phyloP scores from a whole-genome alignment of 371 early-diverging fungal species.

The Mucor irregularis region DNA sequence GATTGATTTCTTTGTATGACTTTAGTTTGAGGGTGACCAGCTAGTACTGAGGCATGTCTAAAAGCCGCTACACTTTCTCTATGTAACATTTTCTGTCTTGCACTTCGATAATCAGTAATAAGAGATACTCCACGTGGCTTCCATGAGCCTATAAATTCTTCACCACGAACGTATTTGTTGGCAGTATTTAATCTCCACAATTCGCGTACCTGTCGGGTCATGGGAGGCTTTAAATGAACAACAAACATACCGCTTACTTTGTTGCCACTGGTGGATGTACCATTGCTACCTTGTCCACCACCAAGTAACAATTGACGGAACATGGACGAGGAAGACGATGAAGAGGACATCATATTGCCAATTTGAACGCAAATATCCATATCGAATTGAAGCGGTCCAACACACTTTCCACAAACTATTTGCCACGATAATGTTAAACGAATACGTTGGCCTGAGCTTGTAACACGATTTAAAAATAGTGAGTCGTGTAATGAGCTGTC shows the following conservation, averaged over 20 bases:
- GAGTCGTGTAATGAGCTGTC: slow-evolving; percentile 83
- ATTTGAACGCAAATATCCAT: slow-evolving; percentile 61
- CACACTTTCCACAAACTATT: slow-evolving; percentile 52
- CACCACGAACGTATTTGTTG: slow-evolving; percentile 84
- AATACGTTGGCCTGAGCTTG: slow-evolving; percentile 55
- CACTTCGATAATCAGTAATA: slow-evolving; percentile 58
- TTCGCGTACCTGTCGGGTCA: slow-evolving; percentile 56
- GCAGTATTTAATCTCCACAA: slow-evolving; percentile 76
- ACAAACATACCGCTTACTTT: slow-evolving; percentile 55
- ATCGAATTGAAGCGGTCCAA: slow-evolving; percentile 45
- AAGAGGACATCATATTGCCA: slow-evolving; percentile 12
- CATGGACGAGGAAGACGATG: slow-evolving; percentile 32
- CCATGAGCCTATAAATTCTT: slow-evolving; percentile 79
- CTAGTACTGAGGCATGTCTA: slow-evolving; percentile 36
- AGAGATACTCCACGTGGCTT: slow-evolving; percentile 74
- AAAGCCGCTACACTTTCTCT: slow-evolving; percentile 55
- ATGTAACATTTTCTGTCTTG: slow-evolving; percentile 30
- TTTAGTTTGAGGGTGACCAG: slow-evolving; percentile 24
- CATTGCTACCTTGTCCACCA: not conserved
- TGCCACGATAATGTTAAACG: slow-evolving; percentile 52
- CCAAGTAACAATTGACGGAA: slow-evolving; percentile 34
- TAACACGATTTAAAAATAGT: slow-evolving; percentile 69
- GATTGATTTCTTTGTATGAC: slow-evolving; percentile 14
- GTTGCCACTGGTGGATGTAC: not conserved
- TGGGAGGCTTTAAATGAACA: slow-evolving; percentile 57